These are phyloP conservation scores for Coemansia reversa DNA, from an alignment of 192 early-diverging fungal genomes.

Conservation along the genomic window DNA sequence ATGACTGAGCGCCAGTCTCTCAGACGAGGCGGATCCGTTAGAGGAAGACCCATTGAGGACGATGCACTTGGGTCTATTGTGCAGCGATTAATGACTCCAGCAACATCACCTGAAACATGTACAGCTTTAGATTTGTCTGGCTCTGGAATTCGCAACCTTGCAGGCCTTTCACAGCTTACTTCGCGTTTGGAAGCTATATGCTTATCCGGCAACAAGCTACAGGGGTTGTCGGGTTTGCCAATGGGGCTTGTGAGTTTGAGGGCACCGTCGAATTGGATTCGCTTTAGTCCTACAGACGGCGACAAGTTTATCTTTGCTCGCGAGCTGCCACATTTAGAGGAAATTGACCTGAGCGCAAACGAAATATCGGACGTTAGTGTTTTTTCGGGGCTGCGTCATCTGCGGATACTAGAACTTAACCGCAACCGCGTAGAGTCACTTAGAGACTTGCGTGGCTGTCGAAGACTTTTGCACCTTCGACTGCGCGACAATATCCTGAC, in stretches of 20 bases:
- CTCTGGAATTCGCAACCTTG: slow-evolving; percentile 44
- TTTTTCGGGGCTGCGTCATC: slow-evolving; percentile 44
- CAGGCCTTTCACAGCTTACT: slow-evolving; percentile 38
- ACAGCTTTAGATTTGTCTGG: slow-evolving; percentile 44
- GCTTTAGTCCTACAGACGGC: slow-evolving; percentile 26
- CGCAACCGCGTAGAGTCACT: slow-evolving; percentile 47
- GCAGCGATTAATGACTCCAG: slow-evolving; percentile 44
- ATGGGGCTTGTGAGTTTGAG: slow-evolving; percentile 37
- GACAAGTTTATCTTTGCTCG: slow-evolving; percentile 39
- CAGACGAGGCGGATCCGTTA: slow-evolving; percentile 7
- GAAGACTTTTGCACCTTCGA: slow-evolving; percentile 29
- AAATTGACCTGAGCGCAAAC: slow-evolving; percentile 47
- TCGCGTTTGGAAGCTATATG: slow-evolving; percentile 45
- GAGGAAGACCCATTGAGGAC: slow-evolving; percentile 33
- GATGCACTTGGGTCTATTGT: slow-evolving; percentile 50
- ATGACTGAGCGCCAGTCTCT: slow-evolving; percentile 39
- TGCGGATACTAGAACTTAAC: slow-evolving; percentile 42
- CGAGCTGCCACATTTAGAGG: slow-evolving; percentile 51
- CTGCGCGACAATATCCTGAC: slow-evolving; percentile 48
- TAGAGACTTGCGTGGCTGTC: slow-evolving; percentile 31
- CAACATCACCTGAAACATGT: slow-evolving; percentile 41
- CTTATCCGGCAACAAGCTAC: slow-evolving; percentile 45
- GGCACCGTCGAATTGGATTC: slow-evolving; percentile 52
- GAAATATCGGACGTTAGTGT: slow-evolving; percentile 50
- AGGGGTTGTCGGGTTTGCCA: slow-evolving; percentile 37